Evolutionary conservation across 768 basidiomycete species (phyloP).

Genomic region (Agrocybe pediades): DNA sequence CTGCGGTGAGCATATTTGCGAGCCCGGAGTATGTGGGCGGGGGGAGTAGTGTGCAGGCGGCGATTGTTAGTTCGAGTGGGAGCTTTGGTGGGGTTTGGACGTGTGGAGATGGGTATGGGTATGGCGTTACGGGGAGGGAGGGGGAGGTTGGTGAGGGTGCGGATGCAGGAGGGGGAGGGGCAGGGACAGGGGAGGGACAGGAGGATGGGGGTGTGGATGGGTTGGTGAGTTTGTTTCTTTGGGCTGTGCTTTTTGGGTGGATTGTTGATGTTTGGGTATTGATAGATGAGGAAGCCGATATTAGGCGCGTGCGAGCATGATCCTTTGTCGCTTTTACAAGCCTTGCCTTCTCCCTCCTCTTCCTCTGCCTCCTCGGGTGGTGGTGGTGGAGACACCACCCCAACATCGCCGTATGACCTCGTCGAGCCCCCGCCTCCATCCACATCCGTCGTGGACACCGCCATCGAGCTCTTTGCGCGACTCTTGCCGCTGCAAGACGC

Average conservation of each 20-base stretch:
- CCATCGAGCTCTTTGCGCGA: constrained; percentile 83
- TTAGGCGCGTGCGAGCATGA: constrained; percentile 88
- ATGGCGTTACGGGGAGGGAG: constrained; percentile 80
- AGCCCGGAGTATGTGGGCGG: constrained; percentile 84
- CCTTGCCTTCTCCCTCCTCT: too few species aligned
- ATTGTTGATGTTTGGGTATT: neutral
- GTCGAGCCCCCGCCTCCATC: constrained; percentile 73
- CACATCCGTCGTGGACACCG: constrained; percentile 85
- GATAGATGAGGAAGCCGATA: constrained; percentile 73
- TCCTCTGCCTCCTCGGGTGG: too few species aligned
- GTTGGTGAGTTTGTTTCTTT: constrained; percentile 52
- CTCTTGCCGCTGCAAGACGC: constrained; percentile 81
- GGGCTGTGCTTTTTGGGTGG: neutral
- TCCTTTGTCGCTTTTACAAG: constrained; percentile 67
- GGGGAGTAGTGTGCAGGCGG: constrained; percentile 87
- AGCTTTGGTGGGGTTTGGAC: constrained; percentile 87
- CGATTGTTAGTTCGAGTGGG: constrained; percentile 85
- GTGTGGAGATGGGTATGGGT: constrained; percentile 85
- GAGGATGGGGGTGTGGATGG: constrained; percentile 55
- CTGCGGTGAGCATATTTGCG: constrained; percentile 79
- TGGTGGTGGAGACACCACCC: too few species aligned
- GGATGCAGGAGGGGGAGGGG: constrained; percentile 27
- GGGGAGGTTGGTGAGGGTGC: constrained; percentile 54
- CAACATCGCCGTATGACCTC: too few species aligned
- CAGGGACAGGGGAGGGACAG: constrained; percentile 23